These are phyloP conservation scores for Plasmodium gallinaceum DNA, from an alignment of 169 alveolate species.

Conservation along the genomic window DNA sequence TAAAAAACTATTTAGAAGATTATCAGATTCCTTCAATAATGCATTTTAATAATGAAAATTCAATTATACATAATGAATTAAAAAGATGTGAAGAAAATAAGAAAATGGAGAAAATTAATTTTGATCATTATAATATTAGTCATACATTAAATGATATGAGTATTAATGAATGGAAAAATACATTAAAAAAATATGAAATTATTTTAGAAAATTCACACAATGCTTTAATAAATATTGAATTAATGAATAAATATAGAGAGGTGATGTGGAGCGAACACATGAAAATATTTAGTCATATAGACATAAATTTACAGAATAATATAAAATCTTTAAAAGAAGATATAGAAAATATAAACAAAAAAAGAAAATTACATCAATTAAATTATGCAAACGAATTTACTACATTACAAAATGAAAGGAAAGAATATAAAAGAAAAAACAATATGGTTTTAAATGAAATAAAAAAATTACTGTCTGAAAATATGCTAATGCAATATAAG, in stretches of 20 bases:
- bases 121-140: constrained; percentile 22
- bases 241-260: constrained; percentile 54
- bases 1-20: constrained; percentile 34
- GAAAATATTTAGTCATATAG: constrained; percentile 34
- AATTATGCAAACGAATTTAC: constrained; percentile 45
- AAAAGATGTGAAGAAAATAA: constrained; percentile 29
- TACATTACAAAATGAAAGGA: constrained; percentile 44
- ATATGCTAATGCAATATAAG: constrained; percentile 36
- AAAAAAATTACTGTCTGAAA: constrained; percentile 30
- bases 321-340: constrained; percentile 41
- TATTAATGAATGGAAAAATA: constrained; percentile 16
- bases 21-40: constrained; percentile 14
- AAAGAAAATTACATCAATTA: constrained; percentile 51
- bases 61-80: constrained; percentile 45
- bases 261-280: constrained; percentile 69
- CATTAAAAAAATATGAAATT: constrained; percentile 27
- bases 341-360: constrained; percentile 51
- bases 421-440: constrained; percentile 30
- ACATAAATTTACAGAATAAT: constrained; percentile 37
- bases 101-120: constrained; percentile 26
- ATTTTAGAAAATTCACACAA: constrained; percentile 59
- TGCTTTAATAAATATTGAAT: constrained; percentile 53
- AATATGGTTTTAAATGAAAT: constrained; percentile 29
- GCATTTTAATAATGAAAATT: constrained; percentile 14
- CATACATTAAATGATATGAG: constrained; percentile 10